Evolutionary conservation across 257 asterid species (phyloP).

Genomic region (Plantago major): DNA sequence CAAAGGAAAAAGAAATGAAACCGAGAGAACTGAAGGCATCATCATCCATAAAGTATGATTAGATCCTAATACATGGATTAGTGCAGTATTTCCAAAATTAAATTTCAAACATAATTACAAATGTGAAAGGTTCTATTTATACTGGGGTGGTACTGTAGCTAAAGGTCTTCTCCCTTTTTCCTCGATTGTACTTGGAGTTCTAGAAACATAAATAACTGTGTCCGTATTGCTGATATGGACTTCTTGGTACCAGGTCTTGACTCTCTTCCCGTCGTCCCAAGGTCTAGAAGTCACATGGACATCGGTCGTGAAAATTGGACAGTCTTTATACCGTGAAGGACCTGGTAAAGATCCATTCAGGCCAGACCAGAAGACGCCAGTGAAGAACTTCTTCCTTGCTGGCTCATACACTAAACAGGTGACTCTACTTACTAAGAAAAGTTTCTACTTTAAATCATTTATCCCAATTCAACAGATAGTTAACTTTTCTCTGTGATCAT

Average conservation of each 20-base stretch:
- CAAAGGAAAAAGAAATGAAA: too few relatives aligned
- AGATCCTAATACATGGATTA: too few relatives aligned
- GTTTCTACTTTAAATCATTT: not conserved
- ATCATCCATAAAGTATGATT: too few relatives aligned
- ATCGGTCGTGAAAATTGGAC: conserved; percentile 91
- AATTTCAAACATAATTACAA: too few relatives aligned
- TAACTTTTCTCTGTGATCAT: not conserved
- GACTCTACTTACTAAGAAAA: conserved; percentile 1
- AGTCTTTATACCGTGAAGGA: conserved; percentile 91
- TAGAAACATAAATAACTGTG: not conserved
- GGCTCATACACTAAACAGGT: conserved; percentile 99
- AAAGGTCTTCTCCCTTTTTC: too few relatives aligned
- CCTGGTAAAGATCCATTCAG: conserved; percentile 98
- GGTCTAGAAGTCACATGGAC: conserved; percentile 94
- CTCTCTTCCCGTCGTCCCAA: conserved; percentile 91
- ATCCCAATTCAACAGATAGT: too few relatives aligned
- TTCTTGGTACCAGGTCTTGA: conserved; percentile 58
- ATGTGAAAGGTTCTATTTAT: too few relatives aligned
- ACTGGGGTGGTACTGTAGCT: too few relatives aligned
- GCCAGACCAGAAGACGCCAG: conserved; percentile 96
- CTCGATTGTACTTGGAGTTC: too few relatives aligned
- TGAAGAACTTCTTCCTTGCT: conserved; percentile 87
- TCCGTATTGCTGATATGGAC: conserved; percentile 15
- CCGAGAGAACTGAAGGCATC: too few relatives aligned
- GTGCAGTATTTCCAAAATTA: too few relatives aligned